These are phyloP conservation scores for Periconia sp. DNA, from an alignment of 2,329 filamentous ascomycete genomes.

Conservation along the genomic window DNA sequence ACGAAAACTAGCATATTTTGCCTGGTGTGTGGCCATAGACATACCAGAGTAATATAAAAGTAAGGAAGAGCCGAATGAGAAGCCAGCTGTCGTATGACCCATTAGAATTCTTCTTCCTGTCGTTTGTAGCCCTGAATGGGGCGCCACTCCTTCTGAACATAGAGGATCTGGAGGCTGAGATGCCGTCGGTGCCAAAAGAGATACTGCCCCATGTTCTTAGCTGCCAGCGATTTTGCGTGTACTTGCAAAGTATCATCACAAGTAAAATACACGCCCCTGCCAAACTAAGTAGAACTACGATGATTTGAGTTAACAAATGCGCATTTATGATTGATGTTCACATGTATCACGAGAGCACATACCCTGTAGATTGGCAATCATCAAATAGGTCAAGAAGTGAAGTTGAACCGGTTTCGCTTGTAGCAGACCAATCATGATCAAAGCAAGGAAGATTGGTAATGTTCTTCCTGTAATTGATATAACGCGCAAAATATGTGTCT, in stretches of 20 bases:
- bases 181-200: neutral
- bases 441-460: neutral
- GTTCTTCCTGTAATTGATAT: neutral
- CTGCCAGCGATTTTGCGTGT: neutral
- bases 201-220: neutral
- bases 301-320: neutral
- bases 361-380: neutral
- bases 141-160: neutral
- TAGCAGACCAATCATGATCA: neutral
- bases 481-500: neutral
- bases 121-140: neutral
- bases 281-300: neutral
- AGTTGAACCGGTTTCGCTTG: neutral
- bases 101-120: neutral
- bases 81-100: neutral
- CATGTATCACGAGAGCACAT: neutral
- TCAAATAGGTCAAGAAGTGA: neutral
- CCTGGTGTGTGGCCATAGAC: neutral
- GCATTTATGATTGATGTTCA: neutral
- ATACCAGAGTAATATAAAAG: neutral
- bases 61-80: neutral
- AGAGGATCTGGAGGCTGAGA: neutral
- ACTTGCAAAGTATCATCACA: neutral
- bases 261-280: neutral
- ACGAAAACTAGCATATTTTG: too few species aligned